Evolutionary conservation across 2,329 filamentous ascomycete species (phyloP).

Genomic region (Neocatenulostroma microsporum): DNA sequence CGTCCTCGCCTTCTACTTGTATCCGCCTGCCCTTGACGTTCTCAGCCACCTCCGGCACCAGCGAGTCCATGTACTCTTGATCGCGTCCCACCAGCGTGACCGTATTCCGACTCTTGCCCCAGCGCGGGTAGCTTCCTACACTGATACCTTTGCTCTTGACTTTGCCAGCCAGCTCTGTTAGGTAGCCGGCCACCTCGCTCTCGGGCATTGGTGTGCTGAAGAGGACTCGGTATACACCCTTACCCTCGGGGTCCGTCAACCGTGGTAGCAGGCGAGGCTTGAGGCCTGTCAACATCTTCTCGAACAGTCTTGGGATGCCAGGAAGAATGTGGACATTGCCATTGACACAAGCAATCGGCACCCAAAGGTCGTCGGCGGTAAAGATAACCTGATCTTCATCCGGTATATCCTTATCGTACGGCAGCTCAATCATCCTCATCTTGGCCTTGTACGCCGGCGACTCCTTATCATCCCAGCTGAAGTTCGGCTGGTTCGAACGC

Average conservation of each 20-base stretch:
- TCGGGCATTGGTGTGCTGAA: slow-evolving; percentile 84
- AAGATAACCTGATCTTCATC: slow-evolving; percentile 69
- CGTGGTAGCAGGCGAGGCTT: slow-evolving; percentile 64
- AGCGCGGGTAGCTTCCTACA: slow-evolving; percentile 89
- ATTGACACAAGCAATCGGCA: slow-evolving; percentile 81
- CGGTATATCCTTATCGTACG: slow-evolving; percentile 57
- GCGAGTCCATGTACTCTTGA: slow-evolving; percentile 64
- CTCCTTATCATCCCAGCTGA: slow-evolving; percentile 79
- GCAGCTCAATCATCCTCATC: slow-evolving; percentile 83
- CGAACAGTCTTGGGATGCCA: slow-evolving; percentile 78
- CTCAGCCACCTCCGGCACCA: slow-evolving; percentile 69
- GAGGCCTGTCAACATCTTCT: slow-evolving; percentile 67
- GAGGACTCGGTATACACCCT: slow-evolving; percentile 68
- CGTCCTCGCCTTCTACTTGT: slow-evolving; percentile 56
- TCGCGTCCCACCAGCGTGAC: slow-evolving; percentile 80
- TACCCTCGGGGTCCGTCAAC: slow-evolving; percentile 69
- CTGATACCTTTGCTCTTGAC: slow-evolving; percentile 74
- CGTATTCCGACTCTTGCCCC: slow-evolving; percentile 80
- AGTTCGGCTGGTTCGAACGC: slow-evolving; percentile 62
- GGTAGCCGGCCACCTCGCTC: slow-evolving; percentile 72
- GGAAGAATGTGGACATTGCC: slow-evolving; percentile 90
- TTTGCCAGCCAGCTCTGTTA: slow-evolving; percentile 68
- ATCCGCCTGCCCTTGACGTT: slow-evolving; percentile 68
- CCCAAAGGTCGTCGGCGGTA: slow-evolving; percentile 75
- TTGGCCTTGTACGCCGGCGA: slow-evolving; percentile 72